Percentiles rank a stretch among this genome's conserved stretches.
These are phyloP conservation scores for Tetrahymena elliotti DNA, from an alignment of 73 alveolate genomes.

Conservation along the genomic window DNA sequence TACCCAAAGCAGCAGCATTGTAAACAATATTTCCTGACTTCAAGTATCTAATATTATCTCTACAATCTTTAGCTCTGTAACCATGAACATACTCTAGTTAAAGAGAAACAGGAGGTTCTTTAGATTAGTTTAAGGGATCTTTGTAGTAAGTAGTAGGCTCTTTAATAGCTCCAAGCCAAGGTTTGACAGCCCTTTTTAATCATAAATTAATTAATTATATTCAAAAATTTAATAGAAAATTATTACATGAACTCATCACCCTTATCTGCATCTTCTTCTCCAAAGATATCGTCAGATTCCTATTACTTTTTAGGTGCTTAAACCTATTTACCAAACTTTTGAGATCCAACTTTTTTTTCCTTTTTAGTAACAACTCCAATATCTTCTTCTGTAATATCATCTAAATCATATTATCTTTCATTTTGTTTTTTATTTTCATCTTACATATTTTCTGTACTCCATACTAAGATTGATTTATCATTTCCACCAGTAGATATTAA, in stretches of 20 bases:
- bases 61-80: conserved; percentile 92
- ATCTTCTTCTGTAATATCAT: not conserved
- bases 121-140: conserved; percentile 67
- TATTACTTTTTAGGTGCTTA: conserved; percentile 43
- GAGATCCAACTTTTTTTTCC: conserved; percentile 31
- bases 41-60: conserved; percentile 74
- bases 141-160: conserved; percentile 67
- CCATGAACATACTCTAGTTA: conserved; percentile 90
- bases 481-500: conserved; percentile 88
- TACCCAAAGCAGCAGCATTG: conserved; percentile 90
- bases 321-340: conserved; percentile 43
- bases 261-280: conserved; percentile 71
- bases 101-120: conserved; percentile 74
- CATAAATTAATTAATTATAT: not conserved
- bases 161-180: conserved; percentile 81
- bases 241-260: conserved; percentile 63
- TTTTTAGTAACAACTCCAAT: conserved; percentile 17
- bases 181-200: conserved; percentile 46
- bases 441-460: conserved; percentile 80
- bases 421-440: conserved; percentile 7
- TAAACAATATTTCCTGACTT: conserved; percentile 72
- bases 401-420: not conserved
- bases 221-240: not conserved
- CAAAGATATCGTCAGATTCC: conserved; percentile 30
- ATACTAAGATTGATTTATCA: conserved; percentile 87